Evolutionary conservation across 306 rosid species (phyloP), one percentile per base, ranked within the genome.

Genomic region (Argentina anserina): DNA sequence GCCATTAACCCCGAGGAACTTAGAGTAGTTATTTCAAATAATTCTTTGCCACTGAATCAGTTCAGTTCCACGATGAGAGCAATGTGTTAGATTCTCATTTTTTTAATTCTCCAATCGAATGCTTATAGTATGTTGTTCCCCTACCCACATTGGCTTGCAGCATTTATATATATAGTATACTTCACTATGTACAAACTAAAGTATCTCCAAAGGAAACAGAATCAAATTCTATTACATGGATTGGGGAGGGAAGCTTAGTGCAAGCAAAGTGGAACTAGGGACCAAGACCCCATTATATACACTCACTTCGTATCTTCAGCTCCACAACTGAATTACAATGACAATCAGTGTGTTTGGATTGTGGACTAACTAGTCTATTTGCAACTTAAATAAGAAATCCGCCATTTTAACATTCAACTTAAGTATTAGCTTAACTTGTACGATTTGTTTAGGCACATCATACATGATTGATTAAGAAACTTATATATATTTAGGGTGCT

Each of bases 81-180:
- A 79, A 85, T 78, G 73, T 79, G 77, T 85, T 79, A 83, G 80
- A 80, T 88, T 84, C 80, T 58, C 64, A 76, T 61, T 76, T 61
- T 76, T 74, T 26, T 23, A 55, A 46, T 74, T 64, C 64, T 41
- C 74, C 23, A 53, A 81, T 67, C 20, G 55, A 61, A 25, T 43
- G 40, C 31, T 40, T 50, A 33, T 33, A 73, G 31, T 76, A 20
- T 76, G 52, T 69, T 78, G 70, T 46, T 74, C 34, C 81, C 78
- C 36, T 70, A 18, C 39, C 65, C 39, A 75, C 77, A 25, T 67
- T 46, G 42, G 66, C 59, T 62, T 58, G 77, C 79, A 83, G 72
- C 26, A 74, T 58, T 37, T 13, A 64, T 56, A 69, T 13, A 64
- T 56, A 69, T 80, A 64, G 37, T 23, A 63, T 70, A 39, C 40